Base-by-base conservation (phyloP, 2,329 filamentous ascomycete species). In the Aschersonia sp. region DNA sequence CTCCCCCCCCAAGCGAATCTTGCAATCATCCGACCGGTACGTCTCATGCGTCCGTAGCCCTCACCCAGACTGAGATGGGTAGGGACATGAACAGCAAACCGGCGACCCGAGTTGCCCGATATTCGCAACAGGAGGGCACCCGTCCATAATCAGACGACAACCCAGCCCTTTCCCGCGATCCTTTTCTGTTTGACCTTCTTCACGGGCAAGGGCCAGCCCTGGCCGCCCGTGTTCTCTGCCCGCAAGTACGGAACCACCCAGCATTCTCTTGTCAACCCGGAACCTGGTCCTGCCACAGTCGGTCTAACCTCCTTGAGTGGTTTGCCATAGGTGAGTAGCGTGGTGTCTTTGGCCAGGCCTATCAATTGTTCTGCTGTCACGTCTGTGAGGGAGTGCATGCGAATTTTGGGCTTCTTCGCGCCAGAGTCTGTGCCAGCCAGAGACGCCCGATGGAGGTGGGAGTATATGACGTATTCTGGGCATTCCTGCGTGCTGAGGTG, bases 331-430 rank as follows among this genome's bases (percentile, higher is more conserved):
- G 78, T 78, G 29, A 97, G 63, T 47, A 98, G 68, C 45, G 88
- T 86, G 10, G 92, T 97, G 0, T 85, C 86, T 60, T 87, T 83
- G 5, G 88, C 86, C 47, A 97, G 70, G 1, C 78, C 79, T 4
- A 85, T 78, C 5, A 98, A 73, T 61, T 94, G 85, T 2, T 76
- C 74, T 1, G 79, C 83, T 12, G 80, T 85, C 6, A 94, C 71
- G 31, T 89, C 79, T 2, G 88, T 90, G 22, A 98, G 73, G 4
- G 90, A 78, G 60, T 90, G 85, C 85, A 98, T 94, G 42, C 92
- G 71, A 32, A 87, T 88, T 65, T 85, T 87, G 14, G 81, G 73
- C 43, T 63, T 68, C 56, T 80, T 82, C 22, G 22, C 22, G 30
- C 73, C 72, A 2, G 65, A 60, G 29, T 71, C 66, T 0, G 72